Evolutionary conservation across 257 asterid species (phyloP).

Genomic region (Salvia hispanica): DNA sequence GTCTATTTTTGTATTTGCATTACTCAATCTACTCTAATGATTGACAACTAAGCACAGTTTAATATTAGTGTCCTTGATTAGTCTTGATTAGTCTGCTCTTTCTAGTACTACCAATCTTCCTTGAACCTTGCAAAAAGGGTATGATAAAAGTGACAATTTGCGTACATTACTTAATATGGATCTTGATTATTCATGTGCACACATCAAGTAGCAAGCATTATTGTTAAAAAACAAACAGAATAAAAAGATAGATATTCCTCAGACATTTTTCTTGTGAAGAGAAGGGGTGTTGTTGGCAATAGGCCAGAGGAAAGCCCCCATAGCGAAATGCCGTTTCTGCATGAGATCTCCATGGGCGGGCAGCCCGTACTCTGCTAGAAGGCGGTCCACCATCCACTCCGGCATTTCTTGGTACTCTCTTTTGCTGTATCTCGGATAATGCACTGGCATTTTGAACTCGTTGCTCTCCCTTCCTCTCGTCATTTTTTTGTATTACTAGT

Average conservation of each 20-base stretch:
- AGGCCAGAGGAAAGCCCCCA: constrained; percentile 71
- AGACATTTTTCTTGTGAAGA: constrained; percentile 24
- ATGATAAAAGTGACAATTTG: neutral
- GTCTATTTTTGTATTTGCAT: constrained; percentile 17
- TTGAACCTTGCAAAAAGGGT: too few species aligned
- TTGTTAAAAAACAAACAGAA: constrained; percentile 1
- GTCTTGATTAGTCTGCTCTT: neutral
- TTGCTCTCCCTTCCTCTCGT: constrained; percentile 30
- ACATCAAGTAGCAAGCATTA: neutral
- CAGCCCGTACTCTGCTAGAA: constrained; percentile 54
- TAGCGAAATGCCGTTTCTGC: constrained; percentile 48
- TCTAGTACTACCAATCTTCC: neutral
- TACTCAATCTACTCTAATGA: constrained; percentile 6
- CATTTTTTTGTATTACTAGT: too few species aligned
- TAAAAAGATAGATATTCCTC: neutral
- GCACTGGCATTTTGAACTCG: constrained; percentile 55
- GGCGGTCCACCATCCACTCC: constrained; percentile 48
- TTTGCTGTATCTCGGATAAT: constrained; percentile 51
- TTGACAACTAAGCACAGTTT: constrained; percentile 1
- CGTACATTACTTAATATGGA: too few species aligned
- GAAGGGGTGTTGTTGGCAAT: neutral
- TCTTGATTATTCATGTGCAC: neutral
- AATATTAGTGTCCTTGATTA: constrained; percentile 24
- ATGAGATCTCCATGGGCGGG: constrained; percentile 43
- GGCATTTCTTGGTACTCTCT: constrained; percentile 59